phyloP scores from a whole-genome alignment of 805 yeast genomes.

The Ogataea pilisensis region DNA sequence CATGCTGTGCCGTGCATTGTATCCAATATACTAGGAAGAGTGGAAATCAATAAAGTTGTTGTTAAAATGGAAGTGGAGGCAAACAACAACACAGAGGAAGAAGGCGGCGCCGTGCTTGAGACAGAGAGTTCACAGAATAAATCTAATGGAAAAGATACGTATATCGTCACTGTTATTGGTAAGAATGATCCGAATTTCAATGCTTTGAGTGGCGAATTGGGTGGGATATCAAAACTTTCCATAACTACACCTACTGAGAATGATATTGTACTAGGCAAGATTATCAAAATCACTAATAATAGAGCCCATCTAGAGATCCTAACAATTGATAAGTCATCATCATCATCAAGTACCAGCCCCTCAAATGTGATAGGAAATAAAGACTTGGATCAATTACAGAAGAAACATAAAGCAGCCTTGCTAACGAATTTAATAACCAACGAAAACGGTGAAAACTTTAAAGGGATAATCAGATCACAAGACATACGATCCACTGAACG shows the following conservation, averaged over 20 bases:
- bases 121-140: too few relatives aligned
- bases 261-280: slow-evolving; percentile 74
- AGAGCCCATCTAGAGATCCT: slow-evolving; percentile 79
- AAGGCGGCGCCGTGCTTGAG: too few relatives aligned
- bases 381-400: too few relatives aligned
- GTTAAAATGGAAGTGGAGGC: background rate
- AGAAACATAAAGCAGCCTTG: too few relatives aligned
- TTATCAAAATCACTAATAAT: slow-evolving; percentile 58
- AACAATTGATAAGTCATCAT: slow-evolving; percentile 25
- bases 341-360: background rate
- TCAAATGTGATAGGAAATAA: too few relatives aligned
- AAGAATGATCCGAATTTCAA: slow-evolving; percentile 22
- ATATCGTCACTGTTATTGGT: slow-evolving; percentile 18
- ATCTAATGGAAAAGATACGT: slow-evolving; percentile 6
- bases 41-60: slow-evolving; percentile 31
- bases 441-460: slow-evolving; percentile 84
- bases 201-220: background rate
- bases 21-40: slow-evolving; percentile 63
- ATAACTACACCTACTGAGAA: slow-evolving; percentile 73
- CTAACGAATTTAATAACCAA: slow-evolving; percentile 42
- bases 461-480: slow-evolving; percentile 79
- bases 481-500: slow-evolving; percentile 90
- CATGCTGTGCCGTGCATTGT: slow-evolving; percentile 38
- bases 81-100: slow-evolving; percentile 13
- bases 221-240: slow-evolving; percentile 11